Evolutionary conservation across 768 basidiomycete species (phyloP).

Genomic region (Mycena capillaripes): DNA sequence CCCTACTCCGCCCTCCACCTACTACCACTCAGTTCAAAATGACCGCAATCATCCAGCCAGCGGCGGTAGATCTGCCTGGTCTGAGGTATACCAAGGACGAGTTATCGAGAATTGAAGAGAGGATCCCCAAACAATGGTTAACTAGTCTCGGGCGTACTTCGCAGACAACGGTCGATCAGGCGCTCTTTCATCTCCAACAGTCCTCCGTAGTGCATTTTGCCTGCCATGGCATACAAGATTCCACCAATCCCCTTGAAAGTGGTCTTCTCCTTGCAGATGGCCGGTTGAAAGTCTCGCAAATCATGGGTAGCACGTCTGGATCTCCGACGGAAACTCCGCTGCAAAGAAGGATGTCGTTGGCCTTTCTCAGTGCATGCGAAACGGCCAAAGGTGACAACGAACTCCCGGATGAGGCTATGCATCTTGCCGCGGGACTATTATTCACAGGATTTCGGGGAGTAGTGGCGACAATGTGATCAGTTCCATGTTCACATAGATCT

Average conservation of each 20-base stretch:
- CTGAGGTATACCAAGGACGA: background rate
- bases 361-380: background rate
- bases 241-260: background rate
- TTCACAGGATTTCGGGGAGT: background rate
- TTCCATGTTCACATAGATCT: background rate
- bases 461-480: background rate
- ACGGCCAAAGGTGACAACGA: no score
- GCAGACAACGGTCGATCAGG: background rate
- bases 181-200: background rate
- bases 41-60: background rate
- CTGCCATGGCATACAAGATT: background rate
- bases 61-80: background rate
- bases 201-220: background rate
- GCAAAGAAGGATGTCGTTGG: background rate
- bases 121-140: background rate
- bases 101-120: background rate
- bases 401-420: no score
- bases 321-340: background rate
- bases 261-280: background rate
- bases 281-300: background rate
- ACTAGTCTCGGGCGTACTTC: background rate
- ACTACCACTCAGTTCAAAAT: background rate
- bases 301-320: no score
- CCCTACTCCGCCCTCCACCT: background rate
- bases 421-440: no score